Base-by-base conservation (phyloP, 768 basidiomycete genomes). In the Gelatoporia subvermispora region DNA sequence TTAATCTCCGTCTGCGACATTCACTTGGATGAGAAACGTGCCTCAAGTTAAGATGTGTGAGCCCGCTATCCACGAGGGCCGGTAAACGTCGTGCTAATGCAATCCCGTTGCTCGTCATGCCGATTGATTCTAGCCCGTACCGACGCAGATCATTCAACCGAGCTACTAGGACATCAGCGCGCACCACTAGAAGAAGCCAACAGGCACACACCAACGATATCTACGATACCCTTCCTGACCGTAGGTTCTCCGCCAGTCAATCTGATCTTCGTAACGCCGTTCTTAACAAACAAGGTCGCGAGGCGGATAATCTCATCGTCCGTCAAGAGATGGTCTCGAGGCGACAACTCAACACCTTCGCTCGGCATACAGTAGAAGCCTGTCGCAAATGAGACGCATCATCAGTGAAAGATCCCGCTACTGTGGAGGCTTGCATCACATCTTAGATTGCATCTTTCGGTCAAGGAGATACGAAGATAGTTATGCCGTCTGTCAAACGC, bases 351-450 rank as follows among this genome's bases (percentile, higher is more conserved):
- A 4, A 93, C 69, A 25, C 90, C 89, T 60, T 86, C 81, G 45
- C 74, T 78, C 2, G 90, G 91, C 91, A 93, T 94, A 60, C 90
- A 93, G 62, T 94, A 94, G 58, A 91, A 91, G 57, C 90, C 88
- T 93, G 53, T 55, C 56, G 40, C 41, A 38, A 17, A 40, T n/a
- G 28, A 47, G 37, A 17, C 4, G 37, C 37, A 34, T 53, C 11
- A 39, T 13, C 9, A 37, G 39, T n/a, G n/a, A 35, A 41, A 10
- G 48, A 15, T 42, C 44, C 46, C 34, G 35, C 44, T 34, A 41
- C 43, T 25, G 38, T 22, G 10, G 23, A 35, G 22, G 3, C 28
- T 23, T 10, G 21, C 62, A 71, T 35, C 52, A 87, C 92, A 93
- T 67, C 92, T 78, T 48, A 94, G 70, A 69, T 93, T 94, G 67